Conservation (phyloP, 495 filamentous ascomycete species). For the Aspergillus panamensis region DNA sequence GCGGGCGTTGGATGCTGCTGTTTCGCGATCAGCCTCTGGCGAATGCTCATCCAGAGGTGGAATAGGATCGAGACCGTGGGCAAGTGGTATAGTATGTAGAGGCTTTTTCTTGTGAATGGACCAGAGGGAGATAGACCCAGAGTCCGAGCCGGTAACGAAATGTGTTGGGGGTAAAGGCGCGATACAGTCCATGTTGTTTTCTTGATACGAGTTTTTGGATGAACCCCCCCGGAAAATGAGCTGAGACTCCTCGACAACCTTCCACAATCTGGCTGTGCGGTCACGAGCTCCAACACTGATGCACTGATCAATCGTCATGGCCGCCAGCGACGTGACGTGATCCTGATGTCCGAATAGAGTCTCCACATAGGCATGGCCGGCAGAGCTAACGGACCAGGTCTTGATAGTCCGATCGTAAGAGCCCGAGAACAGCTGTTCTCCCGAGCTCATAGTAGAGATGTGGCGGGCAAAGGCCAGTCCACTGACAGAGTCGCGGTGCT, state of each 20-base stretch:
- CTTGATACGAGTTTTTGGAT: constrained; percentile 52
- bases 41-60: constrained; percentile 64
- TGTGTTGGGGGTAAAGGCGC: constrained; percentile 84
- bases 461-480: constrained; percentile 80
- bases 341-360: constrained; percentile 97
- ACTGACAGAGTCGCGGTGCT: constrained; percentile 85
- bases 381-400: constrained; percentile 67
- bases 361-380: constrained; percentile 75
- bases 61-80: constrained; percentile 74
- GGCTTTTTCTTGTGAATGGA: constrained; percentile 91
- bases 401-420: constrained; percentile 88
- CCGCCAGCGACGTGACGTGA: constrained; percentile 74
- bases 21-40: constrained; percentile 60
- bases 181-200: constrained; percentile 87
- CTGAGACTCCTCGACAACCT: constrained; percentile 91
- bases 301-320: constrained; percentile 81
- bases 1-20: constrained; percentile 53
- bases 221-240: constrained; percentile 89
- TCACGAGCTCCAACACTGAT: constrained; percentile 87
- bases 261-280: constrained; percentile 92
- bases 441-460: constrained; percentile 53
- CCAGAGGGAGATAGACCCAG: constrained; percentile 85
- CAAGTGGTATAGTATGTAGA: constrained; percentile 69
- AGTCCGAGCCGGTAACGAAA: constrained; percentile 92
- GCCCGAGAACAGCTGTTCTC: constrained; percentile 84